Conservation (phyloP, 495 filamentous ascomycete species). For the Neurospora sp. region DNA sequence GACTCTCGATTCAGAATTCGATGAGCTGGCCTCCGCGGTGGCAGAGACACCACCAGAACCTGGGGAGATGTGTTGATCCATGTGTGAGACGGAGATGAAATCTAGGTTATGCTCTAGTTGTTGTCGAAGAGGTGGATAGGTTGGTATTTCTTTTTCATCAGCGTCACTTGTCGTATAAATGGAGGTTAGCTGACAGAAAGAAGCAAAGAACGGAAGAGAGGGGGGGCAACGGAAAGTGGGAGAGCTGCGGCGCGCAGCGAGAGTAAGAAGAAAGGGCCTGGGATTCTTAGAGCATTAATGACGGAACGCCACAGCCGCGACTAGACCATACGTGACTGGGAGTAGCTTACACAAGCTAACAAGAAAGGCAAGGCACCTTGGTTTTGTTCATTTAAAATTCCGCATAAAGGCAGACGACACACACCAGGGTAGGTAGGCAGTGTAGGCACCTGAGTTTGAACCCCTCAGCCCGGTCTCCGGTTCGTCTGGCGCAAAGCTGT, state of each 20-base stretch:
- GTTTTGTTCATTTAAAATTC: neutral
- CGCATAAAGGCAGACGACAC: neutral
- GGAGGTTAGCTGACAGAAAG: neutral
- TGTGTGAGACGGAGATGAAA: neutral
- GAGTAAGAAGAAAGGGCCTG: neutral
- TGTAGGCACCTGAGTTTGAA: neutral
- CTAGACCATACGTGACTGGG: neutral
- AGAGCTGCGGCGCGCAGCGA: neutral
- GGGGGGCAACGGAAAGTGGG: neutral
- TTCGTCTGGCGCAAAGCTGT: neutral
- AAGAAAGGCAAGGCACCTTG: neutral
- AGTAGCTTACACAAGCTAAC: neutral
- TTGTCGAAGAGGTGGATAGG: neutral
- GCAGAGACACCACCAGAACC: neutral
- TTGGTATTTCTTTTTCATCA: neutral
- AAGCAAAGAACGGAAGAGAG: neutral
- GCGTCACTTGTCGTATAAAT: neutral
- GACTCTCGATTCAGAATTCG: neutral
- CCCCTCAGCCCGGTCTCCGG: neutral
- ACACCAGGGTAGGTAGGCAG: neutral
- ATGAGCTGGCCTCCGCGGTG: neutral
- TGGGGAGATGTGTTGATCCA: neutral
- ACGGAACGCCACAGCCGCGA: neutral
- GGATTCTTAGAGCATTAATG: neutral
- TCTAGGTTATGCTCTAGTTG: neutral